Conservation (phyloP, 2,329 filamentous ascomycete genomes). For the Claviceps sp. region DNA sequence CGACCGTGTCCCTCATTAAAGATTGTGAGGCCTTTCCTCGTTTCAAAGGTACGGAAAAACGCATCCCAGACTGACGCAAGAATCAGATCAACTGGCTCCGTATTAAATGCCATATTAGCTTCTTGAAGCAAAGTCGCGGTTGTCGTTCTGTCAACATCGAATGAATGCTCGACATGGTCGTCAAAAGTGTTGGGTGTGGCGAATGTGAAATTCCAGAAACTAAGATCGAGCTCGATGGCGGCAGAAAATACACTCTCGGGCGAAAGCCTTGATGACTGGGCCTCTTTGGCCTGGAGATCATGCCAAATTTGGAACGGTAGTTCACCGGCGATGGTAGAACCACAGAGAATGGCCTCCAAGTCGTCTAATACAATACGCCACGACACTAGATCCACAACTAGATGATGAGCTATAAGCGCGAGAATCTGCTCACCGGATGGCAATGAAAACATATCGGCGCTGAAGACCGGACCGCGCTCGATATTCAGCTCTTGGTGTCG, state of each 20-base stretch:
- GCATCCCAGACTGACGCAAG: constrained; percentile 17
- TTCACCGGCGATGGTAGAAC: constrained; percentile 8
- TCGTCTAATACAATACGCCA: constrained; percentile 32
- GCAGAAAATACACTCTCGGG: background rate
- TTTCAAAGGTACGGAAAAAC: constrained; percentile 17
- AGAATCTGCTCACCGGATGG: constrained; percentile 11
- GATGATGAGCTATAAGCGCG: constrained; percentile 22
- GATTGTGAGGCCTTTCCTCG: constrained; percentile 16
- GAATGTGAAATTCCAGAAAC: constrained; percentile 1
- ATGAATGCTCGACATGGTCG: constrained; percentile 1
- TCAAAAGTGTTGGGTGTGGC: background rate
- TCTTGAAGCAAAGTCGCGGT: background rate
- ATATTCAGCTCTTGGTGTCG: constrained; percentile 3
- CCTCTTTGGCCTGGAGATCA: background rate
- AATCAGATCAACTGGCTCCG: constrained; percentile 20
- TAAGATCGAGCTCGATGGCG: background rate
- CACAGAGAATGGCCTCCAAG: constrained; percentile 24
- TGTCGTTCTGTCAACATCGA: background rate
- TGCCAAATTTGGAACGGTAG: constrained; percentile 25
- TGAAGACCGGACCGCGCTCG: constrained; percentile 13
- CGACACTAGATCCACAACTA: constrained; percentile 30
- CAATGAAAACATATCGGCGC: constrained; percentile 1
- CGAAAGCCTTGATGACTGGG: background rate
- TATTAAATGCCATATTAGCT: constrained; percentile 7
- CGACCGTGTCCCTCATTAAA: constrained; percentile 12